phyloP scores from a whole-genome alignment of 1,284 basidiomycete species.

The Puccinia sorghi region DNA sequence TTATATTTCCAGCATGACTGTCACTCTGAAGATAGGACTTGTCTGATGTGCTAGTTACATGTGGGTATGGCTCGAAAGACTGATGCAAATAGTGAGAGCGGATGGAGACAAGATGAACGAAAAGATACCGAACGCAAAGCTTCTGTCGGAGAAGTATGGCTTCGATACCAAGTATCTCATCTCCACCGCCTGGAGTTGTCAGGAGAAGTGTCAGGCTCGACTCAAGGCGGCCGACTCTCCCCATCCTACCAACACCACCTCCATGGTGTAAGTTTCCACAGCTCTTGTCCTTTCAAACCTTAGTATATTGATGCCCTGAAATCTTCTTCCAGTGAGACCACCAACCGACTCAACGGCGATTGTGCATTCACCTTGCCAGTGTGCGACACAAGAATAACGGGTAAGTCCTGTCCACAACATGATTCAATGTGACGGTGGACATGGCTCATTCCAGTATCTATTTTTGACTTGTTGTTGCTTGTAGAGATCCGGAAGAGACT shows the following conservation, averaged over 20 bases:
- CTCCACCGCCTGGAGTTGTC: constrained; percentile 41
- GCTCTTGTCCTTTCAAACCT: not conserved
- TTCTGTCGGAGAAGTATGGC: constrained; percentile 37
- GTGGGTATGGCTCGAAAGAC: not conserved
- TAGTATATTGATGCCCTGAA: no score
- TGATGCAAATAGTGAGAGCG: constrained; percentile 49
- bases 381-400: constrained; percentile 41
- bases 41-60: not conserved
- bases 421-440: not conserved
- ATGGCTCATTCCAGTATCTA: not conserved
- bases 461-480: not conserved
- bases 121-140: constrained; percentile 23
- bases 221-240: not conserved
- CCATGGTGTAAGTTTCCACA: not conserved
- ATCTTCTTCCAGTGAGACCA: not conserved
- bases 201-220: constrained; percentile 34
- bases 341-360: constrained; percentile 39
- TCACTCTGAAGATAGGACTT: not conserved
- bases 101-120: constrained; percentile 39
- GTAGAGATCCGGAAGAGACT: constrained; percentile 42
- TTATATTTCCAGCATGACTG: not conserved
- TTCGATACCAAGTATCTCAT: constrained; percentile 33
- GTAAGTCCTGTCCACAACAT: not conserved
- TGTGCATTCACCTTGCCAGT: constrained; percentile 44
- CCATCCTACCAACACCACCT: not conserved